phyloP scores from a whole-genome alignment of 306 rosid genomes.

The Dicorynia guianensis region DNA sequence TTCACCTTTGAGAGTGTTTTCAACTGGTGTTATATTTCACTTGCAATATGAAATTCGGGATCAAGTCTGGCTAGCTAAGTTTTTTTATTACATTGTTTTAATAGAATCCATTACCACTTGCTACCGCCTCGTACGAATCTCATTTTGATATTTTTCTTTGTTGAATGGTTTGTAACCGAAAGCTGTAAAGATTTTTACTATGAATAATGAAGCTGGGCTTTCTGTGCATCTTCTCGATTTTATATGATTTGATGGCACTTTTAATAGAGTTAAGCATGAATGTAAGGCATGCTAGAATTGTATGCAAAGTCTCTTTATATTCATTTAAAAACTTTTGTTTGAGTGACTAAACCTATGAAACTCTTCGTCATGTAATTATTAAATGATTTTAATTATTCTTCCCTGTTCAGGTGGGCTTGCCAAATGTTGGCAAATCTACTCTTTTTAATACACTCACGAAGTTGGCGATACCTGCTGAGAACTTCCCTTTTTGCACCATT shows the following conservation, averaged over 20 bases:
- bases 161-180: not conserved
- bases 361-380: not conserved
- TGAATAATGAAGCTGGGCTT: not conserved
- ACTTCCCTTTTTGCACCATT: slow-evolving; percentile 98
- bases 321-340: slow-evolving; percentile 14
- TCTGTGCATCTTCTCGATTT: slow-evolving; percentile 14
- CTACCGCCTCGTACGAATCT: not conserved
- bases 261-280: not conserved
- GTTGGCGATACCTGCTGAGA: slow-evolving; percentile 93
- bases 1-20: slow-evolving; percentile 30
- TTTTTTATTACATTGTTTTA: not conserved
- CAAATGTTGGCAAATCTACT: slow-evolving; percentile 98
- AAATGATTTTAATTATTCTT: slow-evolving; percentile 29
- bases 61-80: not conserved
- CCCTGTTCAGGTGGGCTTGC: slow-evolving; percentile 88
- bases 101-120: not conserved
- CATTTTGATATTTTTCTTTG: not conserved
- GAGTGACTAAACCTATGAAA: not conserved
- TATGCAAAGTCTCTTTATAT: not conserved
- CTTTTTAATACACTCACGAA: slow-evolving; percentile 95
- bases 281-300: slow-evolving; percentile 2
- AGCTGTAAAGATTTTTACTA: not conserved
- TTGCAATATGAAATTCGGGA: not conserved
- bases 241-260: not conserved
- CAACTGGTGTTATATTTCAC: slow-evolving; percentile 8